Evolutionary conservation across 805 yeast species (phyloP).

Genomic region (Saccharomyces paradoxus): DNA sequence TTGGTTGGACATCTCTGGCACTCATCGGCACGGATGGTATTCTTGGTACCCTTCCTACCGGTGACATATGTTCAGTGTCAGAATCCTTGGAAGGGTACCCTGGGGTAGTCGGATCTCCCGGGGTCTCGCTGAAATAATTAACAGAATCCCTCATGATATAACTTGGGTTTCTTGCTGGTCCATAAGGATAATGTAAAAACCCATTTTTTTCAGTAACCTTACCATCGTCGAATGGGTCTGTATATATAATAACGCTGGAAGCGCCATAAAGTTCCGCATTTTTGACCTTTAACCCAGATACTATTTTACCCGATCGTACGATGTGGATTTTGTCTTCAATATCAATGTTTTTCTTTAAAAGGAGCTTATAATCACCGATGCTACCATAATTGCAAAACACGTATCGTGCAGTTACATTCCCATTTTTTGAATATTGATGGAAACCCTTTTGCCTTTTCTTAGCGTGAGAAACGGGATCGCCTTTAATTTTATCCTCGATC

Average conservation of each 20-base stretch:
- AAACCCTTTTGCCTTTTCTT: conserved; percentile 41
- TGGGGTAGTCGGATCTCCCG: conserved; percentile 77
- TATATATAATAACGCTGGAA: conserved; percentile 44
- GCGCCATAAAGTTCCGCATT: conserved; percentile 60
- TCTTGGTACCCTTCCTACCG: conserved; percentile 38
- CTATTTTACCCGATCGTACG: conserved; percentile 42
- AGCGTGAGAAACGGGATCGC: conserved; percentile 36
- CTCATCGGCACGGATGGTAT: conserved; percentile 50
- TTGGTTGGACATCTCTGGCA: conserved; percentile 35
- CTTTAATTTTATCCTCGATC: conserved; percentile 42
- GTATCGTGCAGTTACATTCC: conserved; percentile 47
- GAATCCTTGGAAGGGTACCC: conserved; percentile 50
- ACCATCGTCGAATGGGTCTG: conserved; percentile 44
- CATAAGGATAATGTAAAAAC: conserved; percentile 49
- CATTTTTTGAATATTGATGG: conserved; percentile 59
- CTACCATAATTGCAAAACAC: conserved; percentile 58
- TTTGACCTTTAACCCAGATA: conserved; percentile 49
- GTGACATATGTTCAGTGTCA: conserved; percentile 34
- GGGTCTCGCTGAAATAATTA: conserved; percentile 47
- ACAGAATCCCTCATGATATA: conserved; percentile 58
- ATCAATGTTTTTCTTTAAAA: conserved; percentile 36
- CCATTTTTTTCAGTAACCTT: conserved; percentile 50
- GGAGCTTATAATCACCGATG: conserved; percentile 41
- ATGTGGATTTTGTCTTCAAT: conserved; percentile 52
- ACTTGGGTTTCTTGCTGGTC: conserved; percentile 56